phyloP scores from a whole-genome alignment of 768 basidiomycete species.

The Psilocybe tampanensis region DNA sequence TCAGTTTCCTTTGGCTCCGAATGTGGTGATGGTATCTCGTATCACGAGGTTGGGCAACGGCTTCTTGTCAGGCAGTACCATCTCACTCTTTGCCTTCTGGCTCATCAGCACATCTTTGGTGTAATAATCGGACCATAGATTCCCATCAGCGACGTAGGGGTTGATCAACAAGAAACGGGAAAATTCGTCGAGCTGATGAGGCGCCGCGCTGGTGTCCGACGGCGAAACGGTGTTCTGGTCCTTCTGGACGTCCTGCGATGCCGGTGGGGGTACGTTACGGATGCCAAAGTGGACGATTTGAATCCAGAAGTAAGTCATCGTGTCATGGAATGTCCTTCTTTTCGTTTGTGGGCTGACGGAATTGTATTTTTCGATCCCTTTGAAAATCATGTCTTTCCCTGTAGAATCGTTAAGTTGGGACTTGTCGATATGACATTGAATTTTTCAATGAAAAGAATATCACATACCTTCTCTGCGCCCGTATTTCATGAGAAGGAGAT shows the following conservation, averaged over 20 bases:
- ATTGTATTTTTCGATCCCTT: slow-evolving; percentile 43
- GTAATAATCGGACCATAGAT: slow-evolving; percentile 46
- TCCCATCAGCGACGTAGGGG: slow-evolving; percentile 42
- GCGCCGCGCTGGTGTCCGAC: not conserved
- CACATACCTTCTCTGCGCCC: slow-evolving; percentile 43
- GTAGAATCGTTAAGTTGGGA: not conserved
- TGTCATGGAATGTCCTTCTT: slow-evolving; percentile 42
- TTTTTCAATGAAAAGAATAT: not conserved
- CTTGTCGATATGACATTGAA: not conserved
- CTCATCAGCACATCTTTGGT: slow-evolving; percentile 46
- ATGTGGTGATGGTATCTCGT: slow-evolving; percentile 33
- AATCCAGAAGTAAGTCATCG: slow-evolving; percentile 56
- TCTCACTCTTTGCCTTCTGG: slow-evolving; percentile 35
- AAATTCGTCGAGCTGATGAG: slow-evolving; percentile 29
- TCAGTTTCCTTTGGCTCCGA: slow-evolving; percentile 8
- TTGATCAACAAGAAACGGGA: slow-evolving; percentile 40
- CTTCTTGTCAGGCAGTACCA: slow-evolving; percentile 50
- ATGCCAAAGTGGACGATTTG: slow-evolving; percentile 52
- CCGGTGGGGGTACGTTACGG: slow-evolving; percentile 31
- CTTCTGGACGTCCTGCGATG: not conserved
- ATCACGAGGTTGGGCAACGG: slow-evolving; percentile 40
- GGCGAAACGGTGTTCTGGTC: too few species aligned
- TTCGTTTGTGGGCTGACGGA: slow-evolving; percentile 35
- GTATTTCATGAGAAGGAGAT: slow-evolving; percentile 39
- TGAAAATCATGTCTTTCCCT: slow-evolving; percentile 49